Evolutionary conservation across 768 basidiomycete genomes (phyloP).

Genomic region (Mycena albidolilacea): DNA sequence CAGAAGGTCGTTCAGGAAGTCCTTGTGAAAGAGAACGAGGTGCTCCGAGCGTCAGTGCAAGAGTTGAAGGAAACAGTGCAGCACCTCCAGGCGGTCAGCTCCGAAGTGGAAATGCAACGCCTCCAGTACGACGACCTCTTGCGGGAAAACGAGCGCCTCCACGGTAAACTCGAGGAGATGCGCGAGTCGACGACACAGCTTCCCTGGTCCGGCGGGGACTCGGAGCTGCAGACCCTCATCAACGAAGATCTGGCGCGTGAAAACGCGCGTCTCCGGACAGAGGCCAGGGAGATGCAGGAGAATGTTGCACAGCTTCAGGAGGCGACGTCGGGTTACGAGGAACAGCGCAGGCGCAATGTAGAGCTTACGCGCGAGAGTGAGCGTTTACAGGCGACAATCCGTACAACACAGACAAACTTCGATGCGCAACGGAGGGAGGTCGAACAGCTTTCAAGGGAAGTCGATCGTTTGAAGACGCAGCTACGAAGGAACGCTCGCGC

Average conservation of each 20-base stretch:
- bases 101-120: conserved; percentile 37
- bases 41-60: conserved; percentile 22
- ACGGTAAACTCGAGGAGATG: conserved; percentile 31
- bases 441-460: conserved; percentile 31
- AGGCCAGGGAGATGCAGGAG: conserved; percentile 34
- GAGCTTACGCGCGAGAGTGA: conserved; percentile 22
- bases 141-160: conserved; percentile 37
- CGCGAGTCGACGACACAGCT: conserved; percentile 40
- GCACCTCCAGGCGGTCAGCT: conserved; percentile 29
- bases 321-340: conserved; percentile 24
- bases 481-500: conserved; percentile 6
- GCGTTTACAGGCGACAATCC: conserved; percentile 19
- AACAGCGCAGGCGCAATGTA: conserved; percentile 29
- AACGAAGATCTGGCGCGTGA: conserved; percentile 38
- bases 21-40: conserved; percentile 36
- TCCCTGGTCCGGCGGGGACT: conserved; percentile 40
- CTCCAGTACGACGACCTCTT: conserved; percentile 37
- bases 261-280: conserved; percentile 30
- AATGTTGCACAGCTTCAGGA: conserved; percentile 33
- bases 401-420: conserved; percentile 19
- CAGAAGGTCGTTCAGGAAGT: conserved; percentile 28
- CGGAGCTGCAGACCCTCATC: conserved; percentile 39
- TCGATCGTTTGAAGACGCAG: conserved; percentile 31
- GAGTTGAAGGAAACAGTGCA: conserved; percentile 17
- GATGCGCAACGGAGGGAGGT: conserved; percentile 30